A percentile compares a stretch with the other conserved stretches of the same genome.
Conservation (phyloP, 495 filamentous ascomycete genomes). For the Talaromyces adpressus region DNA sequence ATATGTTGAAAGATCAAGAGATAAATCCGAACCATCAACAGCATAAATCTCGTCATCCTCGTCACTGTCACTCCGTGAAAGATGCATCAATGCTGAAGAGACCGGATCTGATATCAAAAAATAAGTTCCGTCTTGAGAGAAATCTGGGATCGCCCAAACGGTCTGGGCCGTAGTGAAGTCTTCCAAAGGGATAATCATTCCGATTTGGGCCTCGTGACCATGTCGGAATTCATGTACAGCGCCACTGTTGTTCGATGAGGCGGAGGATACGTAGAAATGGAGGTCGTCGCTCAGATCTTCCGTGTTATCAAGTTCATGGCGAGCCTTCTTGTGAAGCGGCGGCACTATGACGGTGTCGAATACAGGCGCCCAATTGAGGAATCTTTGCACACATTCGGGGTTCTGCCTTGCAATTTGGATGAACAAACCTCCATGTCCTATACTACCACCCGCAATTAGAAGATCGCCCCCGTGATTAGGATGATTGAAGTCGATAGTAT, state of each 20-base stretch:
- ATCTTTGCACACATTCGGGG: slow-evolving; percentile 47
- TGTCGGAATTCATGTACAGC: slow-evolving; percentile 63
- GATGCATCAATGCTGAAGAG: slow-evolving; percentile 30
- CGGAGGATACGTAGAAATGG: slow-evolving; percentile 35
- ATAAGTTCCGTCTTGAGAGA: slow-evolving; percentile 28
- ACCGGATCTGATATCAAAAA: slow-evolving; percentile 33
- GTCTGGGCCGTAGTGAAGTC: slow-evolving; percentile 26
- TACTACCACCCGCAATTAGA: slow-evolving; percentile 72
- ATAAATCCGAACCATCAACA: slow-evolving; percentile 35
- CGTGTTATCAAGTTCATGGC: neutral
- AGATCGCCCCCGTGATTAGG: slow-evolving; percentile 55
- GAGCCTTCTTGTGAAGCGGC: slow-evolving; percentile 12
- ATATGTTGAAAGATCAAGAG: slow-evolving; percentile 40
- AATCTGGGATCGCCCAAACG: slow-evolving; percentile 46
- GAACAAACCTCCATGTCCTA: slow-evolving; percentile 74
- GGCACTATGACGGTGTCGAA: slow-evolving; percentile 57
- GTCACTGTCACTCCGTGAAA: slow-evolving; percentile 21
- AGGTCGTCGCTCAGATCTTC: slow-evolving; percentile 12
- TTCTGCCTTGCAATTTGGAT: slow-evolving; percentile 49
- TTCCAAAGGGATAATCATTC: slow-evolving; percentile 43
- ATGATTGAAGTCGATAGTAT: slow-evolving; percentile 40
- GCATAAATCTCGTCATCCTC: slow-evolving; percentile 27
- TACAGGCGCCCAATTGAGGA: slow-evolving; percentile 79
- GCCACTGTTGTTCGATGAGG: slow-evolving; percentile 40
- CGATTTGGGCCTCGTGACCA: slow-evolving; percentile 62